These are phyloP conservation scores for Fusarium miscanthi DNA, from an alignment of 2,329 filamentous ascomycete species.

Conservation along the genomic window DNA sequence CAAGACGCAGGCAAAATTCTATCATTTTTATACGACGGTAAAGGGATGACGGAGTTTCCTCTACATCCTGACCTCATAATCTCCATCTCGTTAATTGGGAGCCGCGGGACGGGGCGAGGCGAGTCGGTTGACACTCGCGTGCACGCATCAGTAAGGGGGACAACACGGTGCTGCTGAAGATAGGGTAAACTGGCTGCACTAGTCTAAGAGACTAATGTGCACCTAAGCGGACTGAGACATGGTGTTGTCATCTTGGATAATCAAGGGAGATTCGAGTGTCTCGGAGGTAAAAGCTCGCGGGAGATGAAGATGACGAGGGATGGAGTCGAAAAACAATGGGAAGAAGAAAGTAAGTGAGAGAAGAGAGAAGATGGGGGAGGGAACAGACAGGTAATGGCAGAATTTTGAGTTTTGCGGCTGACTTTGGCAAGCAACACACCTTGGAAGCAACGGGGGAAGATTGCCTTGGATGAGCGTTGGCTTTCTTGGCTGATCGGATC, in stretches of 20 bases:
- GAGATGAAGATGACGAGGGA: not conserved
- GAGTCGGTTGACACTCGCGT: not conserved
- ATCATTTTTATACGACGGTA: not conserved
- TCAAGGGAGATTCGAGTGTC: not conserved
- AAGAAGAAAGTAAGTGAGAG: not conserved
- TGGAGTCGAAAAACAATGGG: not conserved
- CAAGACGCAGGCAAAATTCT: not conserved
- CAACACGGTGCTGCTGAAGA: not conserved
- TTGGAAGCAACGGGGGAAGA: not conserved
- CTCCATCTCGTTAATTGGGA: not conserved
- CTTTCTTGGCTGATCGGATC: not conserved
- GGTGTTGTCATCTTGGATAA: not conserved
- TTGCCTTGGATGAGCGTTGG: not conserved
- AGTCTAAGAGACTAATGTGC: conserved; percentile 1
- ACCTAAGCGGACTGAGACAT: not conserved
- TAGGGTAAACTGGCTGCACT: conserved; percentile 2
- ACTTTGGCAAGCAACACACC: not conserved
- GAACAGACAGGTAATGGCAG: not conserved
- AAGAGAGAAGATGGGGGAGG: conserved; percentile 1
- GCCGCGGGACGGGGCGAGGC: not conserved
- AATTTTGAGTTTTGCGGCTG: not conserved
- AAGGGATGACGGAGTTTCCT: not conserved
- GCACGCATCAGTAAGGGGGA: conserved; percentile 9
- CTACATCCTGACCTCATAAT: not conserved
- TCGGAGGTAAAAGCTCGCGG: not conserved